Evolutionary conservation across 352 stramenopile genomes (phyloP).

Genomic region (Detonula confervacea): DNA sequence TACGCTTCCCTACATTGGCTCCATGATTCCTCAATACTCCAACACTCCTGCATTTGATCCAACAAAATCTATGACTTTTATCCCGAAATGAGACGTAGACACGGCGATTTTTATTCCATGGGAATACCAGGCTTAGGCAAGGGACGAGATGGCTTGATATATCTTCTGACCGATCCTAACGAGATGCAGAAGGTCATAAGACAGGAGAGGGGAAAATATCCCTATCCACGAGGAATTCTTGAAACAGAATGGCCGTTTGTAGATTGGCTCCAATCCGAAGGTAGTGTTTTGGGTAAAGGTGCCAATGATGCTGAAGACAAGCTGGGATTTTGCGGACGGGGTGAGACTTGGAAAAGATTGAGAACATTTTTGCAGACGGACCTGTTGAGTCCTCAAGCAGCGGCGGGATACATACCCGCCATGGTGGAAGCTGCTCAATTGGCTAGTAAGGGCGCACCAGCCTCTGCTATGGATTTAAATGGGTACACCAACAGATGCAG

Average conservation of each 20-base stretch:
- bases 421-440: constrained; percentile 32
- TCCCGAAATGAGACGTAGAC: constrained; percentile 12
- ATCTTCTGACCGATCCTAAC: constrained; percentile 35
- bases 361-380: constrained; percentile 43
- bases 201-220: constrained; percentile 15
- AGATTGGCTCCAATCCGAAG: constrained; percentile 21
- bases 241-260: constrained; percentile 27
- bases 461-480: constrained; percentile 27
- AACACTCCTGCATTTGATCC: neutral
- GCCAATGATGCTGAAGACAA: constrained; percentile 24
- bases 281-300: constrained; percentile 23
- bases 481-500: constrained; percentile 31
- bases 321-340: constrained; percentile 17
- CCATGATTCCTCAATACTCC: constrained; percentile 16
- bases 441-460: constrained; percentile 20
- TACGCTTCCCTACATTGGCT: constrained; percentile 30
- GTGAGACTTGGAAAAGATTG: constrained; percentile 38
- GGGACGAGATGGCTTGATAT: constrained; percentile 20
- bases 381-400: constrained; percentile 30
- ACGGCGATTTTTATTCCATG: constrained; percentile 40
- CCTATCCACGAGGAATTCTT: constrained; percentile 28
- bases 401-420: constrained; percentile 27
- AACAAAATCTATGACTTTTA: constrained; percentile 24
- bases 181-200: constrained; percentile 44
- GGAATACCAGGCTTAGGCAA: constrained; percentile 38